phyloP scores from a whole-genome alignment of 768 basidiomycete species.

The Kwoniella bestiolae region DNA sequence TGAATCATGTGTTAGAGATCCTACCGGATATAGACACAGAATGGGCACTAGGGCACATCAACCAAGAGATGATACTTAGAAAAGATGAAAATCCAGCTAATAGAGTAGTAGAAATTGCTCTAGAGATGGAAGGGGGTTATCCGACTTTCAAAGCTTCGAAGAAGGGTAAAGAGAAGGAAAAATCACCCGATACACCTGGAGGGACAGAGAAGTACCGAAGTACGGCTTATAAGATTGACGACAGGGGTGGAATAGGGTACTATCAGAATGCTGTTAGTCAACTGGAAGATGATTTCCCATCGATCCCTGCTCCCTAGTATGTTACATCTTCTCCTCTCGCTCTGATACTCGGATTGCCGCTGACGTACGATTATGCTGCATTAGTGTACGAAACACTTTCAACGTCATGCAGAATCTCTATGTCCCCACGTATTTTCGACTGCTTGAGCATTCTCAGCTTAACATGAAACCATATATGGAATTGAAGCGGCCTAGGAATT shows the following conservation, averaged over 20 bases:
- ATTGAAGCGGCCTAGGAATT: constrained; percentile 42
- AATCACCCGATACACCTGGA: constrained; percentile 24
- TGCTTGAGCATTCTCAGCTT: constrained; percentile 60
- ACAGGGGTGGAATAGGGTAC: constrained; percentile 46
- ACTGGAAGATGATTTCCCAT: constrained; percentile 60
- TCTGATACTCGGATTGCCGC: neutral
- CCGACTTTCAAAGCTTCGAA: constrained; percentile 28
- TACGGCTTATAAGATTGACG: constrained; percentile 28
- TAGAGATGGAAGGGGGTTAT: constrained; percentile 39
- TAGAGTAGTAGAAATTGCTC: constrained; percentile 29
- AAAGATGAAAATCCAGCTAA: constrained; percentile 6
- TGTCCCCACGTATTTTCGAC: constrained; percentile 67
- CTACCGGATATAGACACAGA: constrained; percentile 35
- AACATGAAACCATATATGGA: constrained; percentile 37
- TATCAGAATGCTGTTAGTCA: constrained; percentile 62
- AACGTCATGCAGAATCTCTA: constrained; percentile 62
- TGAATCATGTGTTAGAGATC: constrained; percentile 36
- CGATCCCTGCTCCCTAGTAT: constrained; percentile 28
- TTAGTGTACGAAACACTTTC: constrained; percentile 63
- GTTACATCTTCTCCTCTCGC: constrained; percentile 10
- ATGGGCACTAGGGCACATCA: constrained; percentile 24
- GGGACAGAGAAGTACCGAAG: constrained; percentile 27
- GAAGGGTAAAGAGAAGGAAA: constrained; percentile 61
- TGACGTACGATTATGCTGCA: constrained; percentile 60
- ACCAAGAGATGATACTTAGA: constrained; percentile 10